phyloP scores from a whole-genome alignment of 1,139 yeast species.

The Taphrina betulina region DNA sequence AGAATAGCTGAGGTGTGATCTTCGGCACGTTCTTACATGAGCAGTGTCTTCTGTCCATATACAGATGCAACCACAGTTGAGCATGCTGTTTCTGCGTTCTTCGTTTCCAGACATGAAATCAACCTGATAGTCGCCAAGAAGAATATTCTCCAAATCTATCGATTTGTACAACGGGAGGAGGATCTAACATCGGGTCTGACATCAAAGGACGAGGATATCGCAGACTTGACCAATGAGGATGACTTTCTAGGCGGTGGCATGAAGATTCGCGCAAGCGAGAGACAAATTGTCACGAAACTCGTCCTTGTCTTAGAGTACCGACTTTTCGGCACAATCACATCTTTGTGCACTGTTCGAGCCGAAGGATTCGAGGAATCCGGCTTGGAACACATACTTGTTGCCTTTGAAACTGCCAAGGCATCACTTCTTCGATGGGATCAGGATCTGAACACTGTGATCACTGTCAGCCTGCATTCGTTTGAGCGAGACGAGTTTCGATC shows the following conservation, averaged over 20 bases:
- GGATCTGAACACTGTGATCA: slow-evolving; percentile 53
- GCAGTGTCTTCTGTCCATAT: slow-evolving; percentile 11
- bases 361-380: slow-evolving; percentile 53
- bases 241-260: slow-evolving; percentile 18
- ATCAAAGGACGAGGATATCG: slow-evolving; percentile 3
- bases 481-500: slow-evolving; percentile 62
- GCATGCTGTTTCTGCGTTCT: slow-evolving; percentile 10
- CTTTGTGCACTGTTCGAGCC: slow-evolving; percentile 40
- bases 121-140: slow-evolving; percentile 35
- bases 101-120: neutral
- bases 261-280: slow-evolving; percentile 20
- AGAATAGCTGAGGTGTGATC: too few relatives aligned
- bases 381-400: slow-evolving; percentile 58
- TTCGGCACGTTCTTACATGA: too few relatives aligned
- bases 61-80: slow-evolving; percentile 22
- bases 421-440: slow-evolving; percentile 74
- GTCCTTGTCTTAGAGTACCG: slow-evolving; percentile 21
- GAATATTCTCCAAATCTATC: slow-evolving; percentile 34
- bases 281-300: slow-evolving; percentile 23
- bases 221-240: slow-evolving; percentile 10
- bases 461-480: slow-evolving; percentile 82
- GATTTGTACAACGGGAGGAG: slow-evolving; percentile 24
- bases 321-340: slow-evolving; percentile 22
- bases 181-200: slow-evolving; percentile 13
- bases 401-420: slow-evolving; percentile 74